Evolutionary conservation across 306 rosid genomes (phyloP).

Genomic region (Hippophae gyantsensis): DNA sequence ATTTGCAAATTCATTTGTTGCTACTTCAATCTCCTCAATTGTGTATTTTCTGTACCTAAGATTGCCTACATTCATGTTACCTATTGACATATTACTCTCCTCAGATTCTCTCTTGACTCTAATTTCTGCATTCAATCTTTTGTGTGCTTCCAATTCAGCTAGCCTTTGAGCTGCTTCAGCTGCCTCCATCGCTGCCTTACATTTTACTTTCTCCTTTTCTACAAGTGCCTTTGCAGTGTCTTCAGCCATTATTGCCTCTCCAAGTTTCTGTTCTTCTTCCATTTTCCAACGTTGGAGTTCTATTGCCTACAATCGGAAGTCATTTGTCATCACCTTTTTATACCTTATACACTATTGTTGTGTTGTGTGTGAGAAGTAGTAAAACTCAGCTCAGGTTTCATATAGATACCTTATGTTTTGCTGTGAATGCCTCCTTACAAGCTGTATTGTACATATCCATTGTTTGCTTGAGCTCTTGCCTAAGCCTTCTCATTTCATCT

Average conservation of each 20-base stretch:
- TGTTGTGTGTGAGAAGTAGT: not conserved
- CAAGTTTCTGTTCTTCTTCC: slow-evolving; percentile 32
- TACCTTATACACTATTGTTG: too few relatives aligned
- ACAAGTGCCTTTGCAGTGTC: slow-evolving; percentile 40
- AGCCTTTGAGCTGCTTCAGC: slow-evolving; percentile 39
- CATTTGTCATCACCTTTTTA: too few relatives aligned
- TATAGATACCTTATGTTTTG: slow-evolving; percentile 35
- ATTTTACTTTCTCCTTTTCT: slow-evolving; percentile 45
- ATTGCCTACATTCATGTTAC: slow-evolving; percentile 10
- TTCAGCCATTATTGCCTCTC: slow-evolving; percentile 40
- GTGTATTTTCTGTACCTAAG: slow-evolving; percentile 42
- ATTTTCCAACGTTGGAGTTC: slow-evolving; percentile 33
- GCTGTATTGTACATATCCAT: slow-evolving; percentile 43
- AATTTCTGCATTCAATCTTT: slow-evolving; percentile 40
- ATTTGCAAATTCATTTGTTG: slow-evolving; percentile 49
- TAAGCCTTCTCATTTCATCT: slow-evolving; percentile 43
- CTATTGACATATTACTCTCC: slow-evolving; percentile 27
- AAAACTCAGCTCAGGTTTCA: not conserved
- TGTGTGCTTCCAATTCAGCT: slow-evolving; percentile 43
- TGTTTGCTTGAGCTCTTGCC: slow-evolving; percentile 41
- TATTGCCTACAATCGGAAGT: slow-evolving; percentile 19
- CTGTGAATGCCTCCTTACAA: slow-evolving; percentile 46
- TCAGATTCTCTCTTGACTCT: slow-evolving; percentile 37
- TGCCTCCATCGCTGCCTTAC: slow-evolving; percentile 39
- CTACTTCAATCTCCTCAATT: slow-evolving; percentile 52